A percentile compares a stretch with the other conserved stretches of the same genome.
Evolutionary conservation across 1,284 basidiomycete genomes (phyloP).

Genomic region (Rhodotorula mucilaginosa): DNA sequence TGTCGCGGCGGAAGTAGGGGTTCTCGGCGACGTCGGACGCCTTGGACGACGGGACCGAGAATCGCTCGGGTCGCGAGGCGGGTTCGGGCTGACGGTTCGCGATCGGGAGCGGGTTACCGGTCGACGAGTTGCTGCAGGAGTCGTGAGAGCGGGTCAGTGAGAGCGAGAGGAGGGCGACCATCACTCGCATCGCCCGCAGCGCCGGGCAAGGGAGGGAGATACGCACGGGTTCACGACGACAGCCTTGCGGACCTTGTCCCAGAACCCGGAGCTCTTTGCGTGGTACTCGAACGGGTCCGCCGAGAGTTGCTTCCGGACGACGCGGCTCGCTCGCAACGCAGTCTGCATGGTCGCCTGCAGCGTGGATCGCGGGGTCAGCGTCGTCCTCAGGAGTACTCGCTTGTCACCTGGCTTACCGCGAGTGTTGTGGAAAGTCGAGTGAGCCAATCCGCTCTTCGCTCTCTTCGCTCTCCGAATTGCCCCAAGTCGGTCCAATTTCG

Average conservation of each 20-base stretch:
- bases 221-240: constrained; percentile 39
- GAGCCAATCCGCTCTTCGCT: too few species aligned
- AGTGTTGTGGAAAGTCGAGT: too few species aligned
- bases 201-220: background rate
- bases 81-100: constrained; percentile 35
- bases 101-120: constrained; percentile 32
- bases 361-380: too few species aligned
- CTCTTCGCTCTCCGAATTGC: too few species aligned
- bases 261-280: constrained; percentile 13
- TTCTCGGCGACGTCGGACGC: constrained; percentile 40
- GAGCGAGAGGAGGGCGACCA: background rate
- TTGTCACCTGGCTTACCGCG: too few species aligned
- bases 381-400: too few species aligned
- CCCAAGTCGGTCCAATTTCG: too few species aligned
- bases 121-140: constrained; percentile 22
- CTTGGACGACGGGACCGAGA: constrained; percentile 38
- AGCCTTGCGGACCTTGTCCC: constrained; percentile 26
- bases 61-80: constrained; percentile 38
- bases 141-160: background rate
- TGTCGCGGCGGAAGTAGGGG: constrained; percentile 39
- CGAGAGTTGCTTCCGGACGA: constrained; percentile 9
- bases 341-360: background rate
- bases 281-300: constrained; percentile 26
- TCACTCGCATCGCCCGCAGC: too few species aligned
- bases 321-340: constrained; percentile 10